Conservation (phyloP, 768 basidiomycete species). For the Dendrothele bispora region DNA sequence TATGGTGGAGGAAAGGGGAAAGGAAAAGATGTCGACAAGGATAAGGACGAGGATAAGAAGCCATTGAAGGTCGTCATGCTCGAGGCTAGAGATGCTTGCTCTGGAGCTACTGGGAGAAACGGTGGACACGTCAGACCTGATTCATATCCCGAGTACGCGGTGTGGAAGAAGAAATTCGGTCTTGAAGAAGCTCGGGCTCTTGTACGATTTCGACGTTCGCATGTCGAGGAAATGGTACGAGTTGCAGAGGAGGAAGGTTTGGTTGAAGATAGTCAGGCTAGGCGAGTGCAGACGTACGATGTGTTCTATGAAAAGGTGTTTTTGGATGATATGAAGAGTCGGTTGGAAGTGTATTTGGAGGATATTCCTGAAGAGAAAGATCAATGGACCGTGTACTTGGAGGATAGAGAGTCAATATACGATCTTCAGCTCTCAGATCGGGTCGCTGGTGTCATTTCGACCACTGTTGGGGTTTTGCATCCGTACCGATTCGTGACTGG, state of each 20-base stretch:
- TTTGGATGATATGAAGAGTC: background rate
- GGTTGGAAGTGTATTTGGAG: background rate
- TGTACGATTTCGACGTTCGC: conserved; percentile 61
- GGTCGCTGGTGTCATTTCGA: conserved; percentile 50
- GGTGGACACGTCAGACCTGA: conserved; percentile 69
- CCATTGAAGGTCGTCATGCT: conserved; percentile 62
- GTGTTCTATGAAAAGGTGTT: conserved; percentile 18
- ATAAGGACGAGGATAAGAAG: conserved; percentile 14
- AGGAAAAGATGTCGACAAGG: too few species aligned
- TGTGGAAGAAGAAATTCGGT: conserved; percentile 34
- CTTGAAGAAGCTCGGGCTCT: conserved; percentile 46
- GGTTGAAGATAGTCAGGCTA: conserved; percentile 52
- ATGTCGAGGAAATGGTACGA: conserved; percentile 46
- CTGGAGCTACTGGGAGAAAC: conserved; percentile 77
- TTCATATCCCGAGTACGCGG: conserved; percentile 56
- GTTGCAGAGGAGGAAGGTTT: conserved; percentile 56
- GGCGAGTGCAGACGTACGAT: conserved; percentile 59
- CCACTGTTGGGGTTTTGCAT: conserved; percentile 61
- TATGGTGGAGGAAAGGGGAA: too few species aligned
- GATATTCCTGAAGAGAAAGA: background rate
- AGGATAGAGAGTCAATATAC: conserved; percentile 8
- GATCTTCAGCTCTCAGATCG: conserved; percentile 42
- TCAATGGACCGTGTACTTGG: background rate
- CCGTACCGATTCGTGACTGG: conserved; percentile 70
- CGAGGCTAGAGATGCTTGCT: conserved; percentile 78